These are phyloP conservation scores for Russula earlei DNA, from an alignment of 768 basidiomycete genomes.

Conservation along the genomic window DNA sequence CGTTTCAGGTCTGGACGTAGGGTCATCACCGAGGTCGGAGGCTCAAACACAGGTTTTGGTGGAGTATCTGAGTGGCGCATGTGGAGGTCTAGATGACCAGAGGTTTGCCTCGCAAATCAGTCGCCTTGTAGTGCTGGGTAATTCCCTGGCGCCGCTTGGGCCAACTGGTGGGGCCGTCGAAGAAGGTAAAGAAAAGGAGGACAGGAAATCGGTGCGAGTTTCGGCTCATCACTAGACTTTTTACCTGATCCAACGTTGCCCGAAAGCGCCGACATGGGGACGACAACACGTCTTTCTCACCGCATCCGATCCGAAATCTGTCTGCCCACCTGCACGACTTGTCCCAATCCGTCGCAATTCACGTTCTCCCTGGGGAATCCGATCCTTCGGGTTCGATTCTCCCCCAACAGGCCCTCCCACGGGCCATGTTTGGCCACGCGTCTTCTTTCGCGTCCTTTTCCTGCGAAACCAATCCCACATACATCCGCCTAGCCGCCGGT, in stretches of 20 bases:
- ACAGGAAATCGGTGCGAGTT: constrained; percentile 44
- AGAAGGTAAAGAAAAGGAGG: constrained; percentile 29
- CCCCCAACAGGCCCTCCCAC: constrained; percentile 89
- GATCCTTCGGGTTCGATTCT: constrained; percentile 87
- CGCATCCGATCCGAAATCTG: constrained; percentile 64
- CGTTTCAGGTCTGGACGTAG: constrained; percentile 79
- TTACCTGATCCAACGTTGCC: not conserved
- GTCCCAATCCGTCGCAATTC: constrained; percentile 68
- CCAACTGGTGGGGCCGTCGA: constrained; percentile 25
- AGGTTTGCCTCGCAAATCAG: constrained; percentile 61
- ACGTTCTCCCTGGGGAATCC: constrained; percentile 76
- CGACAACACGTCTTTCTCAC: constrained; percentile 56
- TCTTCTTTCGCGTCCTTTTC: constrained; percentile 54
- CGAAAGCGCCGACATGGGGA: constrained; percentile 58
- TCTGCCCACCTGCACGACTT: constrained; percentile 68
- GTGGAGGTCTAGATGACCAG: constrained; percentile 60
- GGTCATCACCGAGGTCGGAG: constrained; percentile 50
- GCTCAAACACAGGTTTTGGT: constrained; percentile 77
- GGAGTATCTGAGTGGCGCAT: constrained; percentile 84
- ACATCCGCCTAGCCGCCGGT: constrained; percentile 52
- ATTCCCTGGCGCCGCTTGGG: constrained; percentile 59
- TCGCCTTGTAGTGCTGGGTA: constrained; percentile 81
- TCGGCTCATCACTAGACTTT: not conserved
- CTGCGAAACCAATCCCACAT: constrained; percentile 85
- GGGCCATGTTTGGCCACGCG: constrained; percentile 73